Evolutionary conservation across 2,329 filamentous ascomycete species (phyloP).

Genomic region (Aspergillus amoenus): DNA sequence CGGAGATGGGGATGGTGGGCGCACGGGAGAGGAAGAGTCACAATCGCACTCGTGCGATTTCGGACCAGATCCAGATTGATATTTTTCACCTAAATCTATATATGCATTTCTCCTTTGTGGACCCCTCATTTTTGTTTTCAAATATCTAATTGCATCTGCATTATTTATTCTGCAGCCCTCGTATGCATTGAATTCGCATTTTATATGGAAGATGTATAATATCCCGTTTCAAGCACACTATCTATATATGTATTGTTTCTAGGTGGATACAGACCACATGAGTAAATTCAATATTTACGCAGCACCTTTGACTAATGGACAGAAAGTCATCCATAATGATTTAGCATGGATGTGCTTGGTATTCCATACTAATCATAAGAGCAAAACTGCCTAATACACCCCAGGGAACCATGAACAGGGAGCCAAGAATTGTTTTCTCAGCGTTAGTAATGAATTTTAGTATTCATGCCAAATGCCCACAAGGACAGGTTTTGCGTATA

Average conservation of each 20-base stretch:
- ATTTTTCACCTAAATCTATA: neutral
- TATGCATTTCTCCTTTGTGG: neutral
- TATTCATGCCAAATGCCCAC: neutral
- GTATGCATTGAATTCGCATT: neutral
- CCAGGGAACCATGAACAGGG: neutral
- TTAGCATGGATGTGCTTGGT: neutral
- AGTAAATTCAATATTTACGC: neutral
- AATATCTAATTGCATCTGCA: neutral
- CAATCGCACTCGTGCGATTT: neutral
- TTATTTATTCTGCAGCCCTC: neutral
- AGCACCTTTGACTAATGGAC: neutral
- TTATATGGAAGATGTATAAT: conserved; percentile 6
- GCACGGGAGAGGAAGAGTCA: neutral
- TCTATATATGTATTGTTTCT: conserved; percentile 1
- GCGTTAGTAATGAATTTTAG: neutral
- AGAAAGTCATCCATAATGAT: neutral
- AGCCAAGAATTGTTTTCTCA: neutral
- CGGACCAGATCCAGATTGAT: neutral
- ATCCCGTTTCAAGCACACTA: neutral
- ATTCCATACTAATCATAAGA: neutral
- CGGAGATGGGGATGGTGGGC: neutral
- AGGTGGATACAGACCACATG: neutral
- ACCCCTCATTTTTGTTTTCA: neutral
- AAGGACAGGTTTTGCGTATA: neutral
- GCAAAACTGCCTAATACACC: neutral